Base-by-base conservation (phyloP, 306 rosid genomes). In the Cucurbita maxima region DNA sequence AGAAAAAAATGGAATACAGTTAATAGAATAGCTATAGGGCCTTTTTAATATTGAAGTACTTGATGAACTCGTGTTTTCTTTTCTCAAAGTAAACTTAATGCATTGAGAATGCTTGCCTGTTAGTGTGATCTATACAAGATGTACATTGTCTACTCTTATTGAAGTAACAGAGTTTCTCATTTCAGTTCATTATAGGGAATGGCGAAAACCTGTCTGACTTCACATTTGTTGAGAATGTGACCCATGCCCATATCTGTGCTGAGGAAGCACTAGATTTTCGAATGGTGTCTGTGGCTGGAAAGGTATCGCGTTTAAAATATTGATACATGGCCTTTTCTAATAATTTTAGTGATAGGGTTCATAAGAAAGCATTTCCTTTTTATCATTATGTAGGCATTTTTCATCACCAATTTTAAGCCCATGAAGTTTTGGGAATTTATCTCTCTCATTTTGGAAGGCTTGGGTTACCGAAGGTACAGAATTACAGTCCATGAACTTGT, bases 141-240 rank as follows among this genome's bases (percentile, higher is more conserved):
- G 19, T 44, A 7, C 22, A 34, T 30, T n/a, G 43, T 61, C 72
- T 60, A 75, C 47, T 50, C 59, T 70, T 75, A 76, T 80, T 79
- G 13, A 82, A 84, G 83, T 89, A 83, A 89, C 92, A 67, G 67
- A 81, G 79, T 81, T 77, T 81, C 82, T 86, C 84, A 83, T 90
- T 92, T 81, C 98, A 90, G 98, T 85, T 85, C 83, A 88, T 87
- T 83, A 71, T 90, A 90, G 98, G 96, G 80, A 83, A 77, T 83
- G 91, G 92, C 72, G 88, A 85, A 80, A 88, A 84, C 81, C 72
- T 79, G 75, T 84, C 92, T 0, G 96, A 92, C 79, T 90, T 92
- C 81, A 90, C 96, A 40, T 88, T 78, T 81, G 86, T 62, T 58
- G 96, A 92, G 88, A 92, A 92, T 85, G 91, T 90, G 58, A 50